Percentiles rank a stretch among this genome's conserved stretches.
Evolutionary conservation across 2,329 filamentous ascomycete genomes (phyloP).

Genomic region (Microsporum ferrugineum): DNA sequence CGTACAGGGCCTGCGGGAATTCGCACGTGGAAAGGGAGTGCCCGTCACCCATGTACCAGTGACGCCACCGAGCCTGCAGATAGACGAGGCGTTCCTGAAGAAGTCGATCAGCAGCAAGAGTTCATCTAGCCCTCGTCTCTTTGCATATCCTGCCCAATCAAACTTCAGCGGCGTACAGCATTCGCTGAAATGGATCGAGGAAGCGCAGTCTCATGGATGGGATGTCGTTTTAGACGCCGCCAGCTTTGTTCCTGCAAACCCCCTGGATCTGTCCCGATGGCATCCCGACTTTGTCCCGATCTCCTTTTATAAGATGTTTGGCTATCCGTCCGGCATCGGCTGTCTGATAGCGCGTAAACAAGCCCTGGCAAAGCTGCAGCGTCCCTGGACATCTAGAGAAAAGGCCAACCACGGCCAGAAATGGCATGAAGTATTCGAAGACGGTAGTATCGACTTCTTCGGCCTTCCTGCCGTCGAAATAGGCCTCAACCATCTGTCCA

Average conservation of each 20-base stretch:
- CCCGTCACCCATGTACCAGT: slow-evolving; percentile 7
- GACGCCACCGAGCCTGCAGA: slow-evolving; percentile 4
- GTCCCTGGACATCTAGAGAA: slow-evolving; percentile 57
- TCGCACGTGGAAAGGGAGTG: slow-evolving; percentile 8
- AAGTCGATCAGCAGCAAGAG: neutral
- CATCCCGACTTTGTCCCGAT: slow-evolving; percentile 51
- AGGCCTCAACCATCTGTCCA: slow-evolving; percentile 35
- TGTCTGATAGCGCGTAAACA: slow-evolving; percentile 47
- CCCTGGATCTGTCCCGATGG: slow-evolving; percentile 43
- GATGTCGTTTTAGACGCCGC: slow-evolving; percentile 53
- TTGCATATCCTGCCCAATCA: slow-evolving; percentile 58
- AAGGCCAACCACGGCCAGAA: slow-evolving; percentile 34
- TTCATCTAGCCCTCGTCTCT: slow-evolving; percentile 31
- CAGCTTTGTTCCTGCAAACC: slow-evolving; percentile 51
- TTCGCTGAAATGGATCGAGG: slow-evolving; percentile 45
- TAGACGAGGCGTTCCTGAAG: slow-evolving; percentile 2
- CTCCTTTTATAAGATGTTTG: slow-evolving; percentile 57
- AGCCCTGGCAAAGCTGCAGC: slow-evolving; percentile 45
- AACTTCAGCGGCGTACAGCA: slow-evolving; percentile 57
- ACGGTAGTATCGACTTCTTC: slow-evolving; percentile 56
- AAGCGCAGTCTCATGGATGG: slow-evolving; percentile 14
- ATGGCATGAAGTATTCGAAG: slow-evolving; percentile 47
- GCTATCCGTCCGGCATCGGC: slow-evolving; percentile 50
- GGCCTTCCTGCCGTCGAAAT: slow-evolving; percentile 51
- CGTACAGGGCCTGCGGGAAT: slow-evolving; percentile 47